phyloP scores from a whole-genome alignment of 371 early-diverging fungal species.

The Coemansia linderi region DNA sequence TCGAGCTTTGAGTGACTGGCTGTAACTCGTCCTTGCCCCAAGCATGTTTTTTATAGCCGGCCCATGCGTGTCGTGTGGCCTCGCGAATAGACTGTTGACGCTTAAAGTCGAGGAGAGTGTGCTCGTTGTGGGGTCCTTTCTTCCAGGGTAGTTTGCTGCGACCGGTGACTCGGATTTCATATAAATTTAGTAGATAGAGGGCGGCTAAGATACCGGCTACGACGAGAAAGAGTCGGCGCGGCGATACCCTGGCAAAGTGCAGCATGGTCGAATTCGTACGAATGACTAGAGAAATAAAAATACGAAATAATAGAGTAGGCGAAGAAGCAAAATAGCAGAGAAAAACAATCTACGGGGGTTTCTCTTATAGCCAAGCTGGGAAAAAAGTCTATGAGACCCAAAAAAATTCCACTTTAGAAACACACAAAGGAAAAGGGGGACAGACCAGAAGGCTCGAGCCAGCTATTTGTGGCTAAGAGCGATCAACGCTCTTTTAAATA shows the following conservation, averaged over 20 bases:
- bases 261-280: constrained; percentile 8
- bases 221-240: constrained; percentile 31
- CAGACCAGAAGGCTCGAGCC: too few species aligned
- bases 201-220: constrained; percentile 4
- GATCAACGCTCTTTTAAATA: too few species aligned
- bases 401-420: too few species aligned
- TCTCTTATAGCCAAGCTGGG: not conserved
- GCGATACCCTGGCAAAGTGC: constrained; percentile 9
- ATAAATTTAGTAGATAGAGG: constrained; percentile 27
- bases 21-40: constrained; percentile 52
- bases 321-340: not conserved
- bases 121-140: not conserved
- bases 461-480: too few species aligned
- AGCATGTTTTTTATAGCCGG: constrained; percentile 42
- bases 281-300: too few species aligned
- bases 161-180: constrained; percentile 1
- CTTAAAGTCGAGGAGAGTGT: constrained; percentile 12
- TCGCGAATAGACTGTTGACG: constrained; percentile 45
- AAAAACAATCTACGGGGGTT: not conserved
- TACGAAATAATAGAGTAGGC: too few species aligned
- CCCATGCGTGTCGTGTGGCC: constrained; percentile 54
- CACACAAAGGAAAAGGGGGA: too few species aligned
- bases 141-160: constrained; percentile 12
- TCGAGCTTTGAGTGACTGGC: constrained; percentile 39
- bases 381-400: too few species aligned